Percentiles rank a stretch among this genome's conserved stretches.
These are phyloP conservation scores for Hypoxylon sp. DNA, from an alignment of 2,329 filamentous ascomycete genomes.

Conservation along the genomic window DNA sequence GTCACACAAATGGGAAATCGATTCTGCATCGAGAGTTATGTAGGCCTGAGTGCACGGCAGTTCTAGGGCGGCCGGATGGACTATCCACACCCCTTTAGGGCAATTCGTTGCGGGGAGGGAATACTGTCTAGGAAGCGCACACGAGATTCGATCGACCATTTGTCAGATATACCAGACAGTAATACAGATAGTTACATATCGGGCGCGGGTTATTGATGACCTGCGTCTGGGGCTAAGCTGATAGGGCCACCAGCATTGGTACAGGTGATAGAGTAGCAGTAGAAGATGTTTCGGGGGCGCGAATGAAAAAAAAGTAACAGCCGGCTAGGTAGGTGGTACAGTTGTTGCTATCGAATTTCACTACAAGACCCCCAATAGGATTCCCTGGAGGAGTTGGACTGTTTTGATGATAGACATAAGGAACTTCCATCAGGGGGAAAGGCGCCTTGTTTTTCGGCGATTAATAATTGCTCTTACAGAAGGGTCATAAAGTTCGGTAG, in stretches of 20 bases:
- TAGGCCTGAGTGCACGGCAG: constrained; percentile 30
- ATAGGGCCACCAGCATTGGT: constrained; percentile 25
- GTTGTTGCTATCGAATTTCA: neutral
- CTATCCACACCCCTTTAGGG: constrained; percentile 23
- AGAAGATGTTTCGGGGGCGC: neutral
- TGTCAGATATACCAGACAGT: constrained; percentile 36
- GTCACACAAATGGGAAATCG: constrained; percentile 35
- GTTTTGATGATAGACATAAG: constrained; percentile 16
- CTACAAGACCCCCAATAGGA: constrained; percentile 23
- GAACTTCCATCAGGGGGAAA: constrained; percentile 21
- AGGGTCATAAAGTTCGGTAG: neutral
- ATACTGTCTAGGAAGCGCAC: constrained; percentile 19
- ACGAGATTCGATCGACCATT: constrained; percentile 34
- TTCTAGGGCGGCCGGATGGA: constrained; percentile 30
- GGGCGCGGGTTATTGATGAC: constrained; percentile 41
- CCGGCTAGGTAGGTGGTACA: neutral
- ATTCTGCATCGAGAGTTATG: constrained; percentile 30
- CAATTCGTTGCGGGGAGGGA: constrained; percentile 40
- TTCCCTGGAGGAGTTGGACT: constrained; percentile 9
- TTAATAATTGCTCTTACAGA: constrained; percentile 15
- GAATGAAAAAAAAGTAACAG: neutral
- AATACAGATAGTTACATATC: constrained; percentile 3
- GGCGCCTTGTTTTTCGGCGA: constrained; percentile 14
- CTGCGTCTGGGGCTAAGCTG: constrained; percentile 35
- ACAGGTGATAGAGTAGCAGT: neutral